Conservation (phyloP, 768 basidiomycete species). For the Hericium rajendrae region DNA sequence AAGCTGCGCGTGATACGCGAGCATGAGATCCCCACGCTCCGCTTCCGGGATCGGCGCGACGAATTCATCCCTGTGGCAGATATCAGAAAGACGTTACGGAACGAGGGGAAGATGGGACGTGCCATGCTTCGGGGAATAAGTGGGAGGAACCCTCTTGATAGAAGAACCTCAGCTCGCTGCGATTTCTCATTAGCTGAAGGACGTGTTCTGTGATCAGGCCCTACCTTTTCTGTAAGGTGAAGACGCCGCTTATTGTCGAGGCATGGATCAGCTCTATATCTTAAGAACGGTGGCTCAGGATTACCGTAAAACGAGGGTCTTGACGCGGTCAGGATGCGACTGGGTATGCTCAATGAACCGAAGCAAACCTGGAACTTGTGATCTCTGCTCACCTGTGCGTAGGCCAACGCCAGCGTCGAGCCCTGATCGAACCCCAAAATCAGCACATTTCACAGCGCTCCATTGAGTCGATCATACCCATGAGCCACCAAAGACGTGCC, state of each 20-base stretch:
- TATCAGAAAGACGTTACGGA: neutral
- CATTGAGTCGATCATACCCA: conserved; percentile 45
- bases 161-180: conserved; percentile 82
- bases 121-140: conserved; percentile 85
- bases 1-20: conserved; percentile 76
- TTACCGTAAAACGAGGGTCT: conserved; percentile 68
- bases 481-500: conserved; percentile 93
- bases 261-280: too few species aligned
- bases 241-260: conserved; percentile 68
- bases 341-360: conserved; percentile 19
- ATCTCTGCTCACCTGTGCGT: conserved; percentile 54
- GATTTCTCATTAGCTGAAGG: too few species aligned
- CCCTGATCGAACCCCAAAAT: conserved; percentile 37
- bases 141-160: conserved; percentile 82
- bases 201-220: too few species aligned
- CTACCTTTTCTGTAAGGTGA: conserved; percentile 78
- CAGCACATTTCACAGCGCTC: neutral
- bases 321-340: conserved; percentile 76
- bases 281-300: neutral
- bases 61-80: conserved; percentile 63
- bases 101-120: too few species aligned
- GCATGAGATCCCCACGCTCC: conserved; percentile 71
- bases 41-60: conserved; percentile 69
- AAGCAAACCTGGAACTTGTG: neutral
- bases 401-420: conserved; percentile 77